These are phyloP conservation scores for Decorospora gaudefroyi DNA, from an alignment of 2,329 filamentous ascomycete species.

Conservation along the genomic window DNA sequence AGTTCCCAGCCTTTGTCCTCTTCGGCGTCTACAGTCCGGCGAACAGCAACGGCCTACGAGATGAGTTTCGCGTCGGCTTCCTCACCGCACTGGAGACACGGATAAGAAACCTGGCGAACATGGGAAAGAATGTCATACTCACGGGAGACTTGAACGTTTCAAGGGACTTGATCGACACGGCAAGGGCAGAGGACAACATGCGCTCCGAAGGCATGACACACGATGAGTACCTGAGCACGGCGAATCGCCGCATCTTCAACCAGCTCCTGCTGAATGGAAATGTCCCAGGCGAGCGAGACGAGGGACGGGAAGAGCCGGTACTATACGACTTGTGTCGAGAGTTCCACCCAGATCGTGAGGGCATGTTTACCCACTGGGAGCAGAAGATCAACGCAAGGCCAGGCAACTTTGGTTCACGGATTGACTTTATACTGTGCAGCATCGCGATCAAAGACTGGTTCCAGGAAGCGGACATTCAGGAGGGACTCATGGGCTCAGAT, in stretches of 20 bases:
- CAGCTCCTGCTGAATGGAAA: constrained; percentile 77
- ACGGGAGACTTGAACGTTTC: constrained; percentile 88
- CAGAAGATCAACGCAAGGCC: constrained; percentile 94
- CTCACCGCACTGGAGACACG: constrained; percentile 78
- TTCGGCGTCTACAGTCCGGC: constrained; percentile 92
- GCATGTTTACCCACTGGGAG: constrained; percentile 99
- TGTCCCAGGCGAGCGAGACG: constrained; percentile 68
- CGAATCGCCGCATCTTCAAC: constrained; percentile 79
- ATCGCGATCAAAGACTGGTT: constrained; percentile 81
- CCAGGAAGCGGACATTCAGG: constrained; percentile 80
- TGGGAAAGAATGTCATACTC: constrained; percentile 83
- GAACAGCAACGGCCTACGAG: constrained; percentile 79
- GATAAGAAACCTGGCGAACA: constrained; percentile 77
- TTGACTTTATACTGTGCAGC: constrained; percentile 90
- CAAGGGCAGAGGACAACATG: constrained; percentile 71
- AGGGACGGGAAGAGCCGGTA: constrained; percentile 70
- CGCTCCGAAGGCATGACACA: constrained; percentile 69
- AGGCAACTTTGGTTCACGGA: constrained; percentile 87
- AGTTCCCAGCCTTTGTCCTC: constrained; percentile 93
- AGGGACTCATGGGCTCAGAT: constrained; percentile 90
- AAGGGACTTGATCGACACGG: constrained; percentile 71
- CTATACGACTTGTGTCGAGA: constrained; percentile 82
- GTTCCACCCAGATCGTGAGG: constrained; percentile 76
- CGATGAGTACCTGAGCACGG: constrained; percentile 72
- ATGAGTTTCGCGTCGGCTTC: constrained; percentile 81